phyloP scores from a whole-genome alignment of 2,329 filamentous ascomycete genomes.

The Phyllosticta citribraziliensis region DNA sequence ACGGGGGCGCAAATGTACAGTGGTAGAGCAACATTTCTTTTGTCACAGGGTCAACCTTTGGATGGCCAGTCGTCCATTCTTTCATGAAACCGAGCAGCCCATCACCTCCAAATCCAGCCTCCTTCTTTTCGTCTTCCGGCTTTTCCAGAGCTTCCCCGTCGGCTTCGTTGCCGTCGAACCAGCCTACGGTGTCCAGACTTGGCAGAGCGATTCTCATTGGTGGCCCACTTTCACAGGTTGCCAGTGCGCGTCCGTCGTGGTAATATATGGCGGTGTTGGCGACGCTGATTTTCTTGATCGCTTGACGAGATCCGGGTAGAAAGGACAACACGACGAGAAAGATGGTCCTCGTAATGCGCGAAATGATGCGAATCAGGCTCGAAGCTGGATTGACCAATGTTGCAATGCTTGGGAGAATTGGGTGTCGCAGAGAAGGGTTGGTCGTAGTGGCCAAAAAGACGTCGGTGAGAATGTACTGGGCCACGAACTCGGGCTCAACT shows the following conservation, averaged over 20 bases:
- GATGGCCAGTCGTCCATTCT: conserved; percentile 63
- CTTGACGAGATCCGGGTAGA: conserved; percentile 44
- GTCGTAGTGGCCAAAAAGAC: conserved; percentile 47
- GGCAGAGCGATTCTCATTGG: conserved; percentile 57
- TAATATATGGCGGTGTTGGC: conserved; percentile 59
- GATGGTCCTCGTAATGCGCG: conserved; percentile 47
- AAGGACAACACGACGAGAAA: conserved; percentile 49
- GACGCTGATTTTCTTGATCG: conserved; percentile 59
- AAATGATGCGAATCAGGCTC: conserved; percentile 40
- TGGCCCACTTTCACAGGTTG: conserved; percentile 62
- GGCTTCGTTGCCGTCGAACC: conserved; percentile 52
- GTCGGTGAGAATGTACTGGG: conserved; percentile 60
- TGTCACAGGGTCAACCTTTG: conserved; percentile 54
- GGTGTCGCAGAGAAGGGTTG: conserved; percentile 39
- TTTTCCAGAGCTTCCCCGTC: conserved; percentile 40
- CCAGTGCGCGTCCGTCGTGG: conserved; percentile 59
- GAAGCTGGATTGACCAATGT: conserved; percentile 54
- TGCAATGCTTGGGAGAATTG: conserved; percentile 58
- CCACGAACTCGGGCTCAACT: conserved; percentile 55
- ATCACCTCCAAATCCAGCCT: conserved; percentile 41
- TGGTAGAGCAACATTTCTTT: conserved; percentile 61
- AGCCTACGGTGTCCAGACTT: conserved; percentile 56
- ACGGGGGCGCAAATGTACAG: conserved; percentile 54
- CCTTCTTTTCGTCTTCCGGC: conserved; percentile 11
- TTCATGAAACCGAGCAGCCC: conserved; percentile 52